Base-by-base conservation (phyloP, 2,329 filamentous ascomycete genomes). In the Cryphonectria parasitica region DNA sequence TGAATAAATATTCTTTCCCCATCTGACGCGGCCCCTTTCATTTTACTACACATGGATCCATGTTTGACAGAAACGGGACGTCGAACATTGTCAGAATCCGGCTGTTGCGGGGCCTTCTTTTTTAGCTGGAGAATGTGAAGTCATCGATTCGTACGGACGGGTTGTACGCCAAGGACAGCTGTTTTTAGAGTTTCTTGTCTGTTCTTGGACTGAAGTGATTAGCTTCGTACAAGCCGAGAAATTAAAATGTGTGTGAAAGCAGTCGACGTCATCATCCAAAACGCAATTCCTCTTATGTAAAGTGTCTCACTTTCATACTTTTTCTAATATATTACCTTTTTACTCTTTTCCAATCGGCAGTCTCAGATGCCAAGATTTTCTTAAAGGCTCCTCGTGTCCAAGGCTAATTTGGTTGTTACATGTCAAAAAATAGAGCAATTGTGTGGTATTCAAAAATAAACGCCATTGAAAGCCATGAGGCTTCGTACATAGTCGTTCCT, bases 141-240 rank as follows among this genome's bases (percentile, higher is more conserved):
- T 67, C 68, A 67, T 70, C 13, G 58, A 25, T n/a, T 70, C 64
- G 68, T 64, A 31, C 54, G 36, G 11, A 39, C 11, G 36, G 11
- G 8, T 39, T 39, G 36, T 39, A 10, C 10, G 10, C 36, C 36
- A 39, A 39, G 36, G 10, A 39, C 36, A 11, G 11, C 36, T 39
- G 36, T 39, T 13, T 39, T 11, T 39, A 39, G 43, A 49, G 8
- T 49, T 22, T 49, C 43, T 49, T 22, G 52, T 19, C 52, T 31
- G 52, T 54, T 25, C 49, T 54, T 54, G n/a, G 49, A 25, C 5
- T 17, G 52, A 28, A 19, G 43, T 49, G 43, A 49, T 22, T 49
- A 49, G 43, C 43, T 49, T 8, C 1, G 11, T 39, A 56, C 4
- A 56, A 17, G 4, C 13, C 13, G 13, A 31, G 17, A 15, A 6